phyloP scores from a whole-genome alignment of 176 grass and related monocot species.

The Lolium multiflorum region DNA sequence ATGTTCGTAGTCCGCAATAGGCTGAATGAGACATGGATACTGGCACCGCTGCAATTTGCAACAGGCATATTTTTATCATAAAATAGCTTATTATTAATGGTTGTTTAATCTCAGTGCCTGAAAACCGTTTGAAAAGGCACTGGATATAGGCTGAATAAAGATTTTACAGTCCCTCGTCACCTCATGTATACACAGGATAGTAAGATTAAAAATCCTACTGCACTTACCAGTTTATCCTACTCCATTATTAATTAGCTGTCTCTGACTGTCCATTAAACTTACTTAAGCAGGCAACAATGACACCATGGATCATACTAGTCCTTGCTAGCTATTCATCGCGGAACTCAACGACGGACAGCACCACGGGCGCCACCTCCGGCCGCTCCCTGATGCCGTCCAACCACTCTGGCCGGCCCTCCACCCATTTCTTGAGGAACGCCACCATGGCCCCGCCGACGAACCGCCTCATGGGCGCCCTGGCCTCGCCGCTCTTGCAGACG shows the following conservation, averaged over 20 bases:
- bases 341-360: constrained; percentile 57
- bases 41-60: background rate
- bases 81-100: background rate
- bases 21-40: background rate
- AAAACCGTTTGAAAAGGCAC: too few relatives aligned
- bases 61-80: background rate
- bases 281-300: too few relatives aligned
- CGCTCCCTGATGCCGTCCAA: constrained; percentile 55
- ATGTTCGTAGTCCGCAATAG: background rate
- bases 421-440: constrained; percentile 67
- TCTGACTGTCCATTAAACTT: too few relatives aligned
- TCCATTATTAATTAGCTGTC: too few relatives aligned
- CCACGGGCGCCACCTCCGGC: constrained; percentile 52
- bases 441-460: constrained; percentile 80
- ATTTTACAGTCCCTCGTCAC: too few relatives aligned
- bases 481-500: too few relatives aligned
- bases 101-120: background rate
- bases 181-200: too few relatives aligned
- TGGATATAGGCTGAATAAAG: too few relatives aligned
- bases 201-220: too few relatives aligned
- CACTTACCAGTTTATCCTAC: too few relatives aligned
- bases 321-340: constrained; percentile 12
- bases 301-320: too few relatives aligned
- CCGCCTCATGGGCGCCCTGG: constrained; percentile 10
- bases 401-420: constrained; percentile 21